These are phyloP conservation scores for Naematelia aurantialba DNA, from an alignment of 768 basidiomycete genomes.

Conservation along the genomic window DNA sequence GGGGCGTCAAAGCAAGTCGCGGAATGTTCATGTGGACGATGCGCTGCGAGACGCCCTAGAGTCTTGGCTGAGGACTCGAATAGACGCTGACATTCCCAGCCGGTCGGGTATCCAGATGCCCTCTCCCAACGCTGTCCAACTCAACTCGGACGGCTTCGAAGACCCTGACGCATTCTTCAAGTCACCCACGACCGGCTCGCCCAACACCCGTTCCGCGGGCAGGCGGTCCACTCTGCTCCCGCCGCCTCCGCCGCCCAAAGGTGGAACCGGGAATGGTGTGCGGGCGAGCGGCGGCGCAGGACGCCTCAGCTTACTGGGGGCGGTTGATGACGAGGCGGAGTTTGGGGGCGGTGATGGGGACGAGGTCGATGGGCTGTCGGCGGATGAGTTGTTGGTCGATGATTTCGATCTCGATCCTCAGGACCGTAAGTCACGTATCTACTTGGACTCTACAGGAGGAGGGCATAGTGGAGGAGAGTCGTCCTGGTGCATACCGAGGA, in stretches of 20 bases:
- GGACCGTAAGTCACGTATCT: background rate
- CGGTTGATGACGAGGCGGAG: slow-evolving; percentile 25
- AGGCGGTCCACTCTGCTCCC: background rate
- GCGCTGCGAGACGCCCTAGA: no score
- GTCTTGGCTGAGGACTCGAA: no score
- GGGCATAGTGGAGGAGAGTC: background rate
- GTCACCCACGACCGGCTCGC: slow-evolving; percentile 23
- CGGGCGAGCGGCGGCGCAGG: slow-evolving; percentile 2
- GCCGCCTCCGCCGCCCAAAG: slow-evolving; percentile 3
- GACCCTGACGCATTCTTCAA: slow-evolving; percentile 48
- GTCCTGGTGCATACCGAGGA: no score
- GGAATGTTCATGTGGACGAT: no score
- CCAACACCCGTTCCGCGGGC: slow-evolving; percentile 1
- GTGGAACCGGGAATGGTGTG: slow-evolving; percentile 5
- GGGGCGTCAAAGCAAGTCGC: background rate
- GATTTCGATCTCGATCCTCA: slow-evolving; percentile 9
- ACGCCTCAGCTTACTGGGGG: slow-evolving; percentile 23
- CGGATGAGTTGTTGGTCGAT: slow-evolving; percentile 12
- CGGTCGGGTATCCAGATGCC: slow-evolving; percentile 47
- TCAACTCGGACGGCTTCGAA: slow-evolving; percentile 49
- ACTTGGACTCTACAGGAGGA: background rate
- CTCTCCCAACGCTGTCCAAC: slow-evolving; percentile 27
- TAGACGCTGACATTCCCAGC: slow-evolving; percentile 25
- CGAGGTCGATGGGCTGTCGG: slow-evolving; percentile 18
- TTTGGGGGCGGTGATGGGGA: slow-evolving; percentile 14